A percentile compares a stretch with the other conserved stretches of the same genome.
Evolutionary conservation across 2,329 filamentous ascomycete species (phyloP).

Genomic region (Daldinia sp.): DNA sequence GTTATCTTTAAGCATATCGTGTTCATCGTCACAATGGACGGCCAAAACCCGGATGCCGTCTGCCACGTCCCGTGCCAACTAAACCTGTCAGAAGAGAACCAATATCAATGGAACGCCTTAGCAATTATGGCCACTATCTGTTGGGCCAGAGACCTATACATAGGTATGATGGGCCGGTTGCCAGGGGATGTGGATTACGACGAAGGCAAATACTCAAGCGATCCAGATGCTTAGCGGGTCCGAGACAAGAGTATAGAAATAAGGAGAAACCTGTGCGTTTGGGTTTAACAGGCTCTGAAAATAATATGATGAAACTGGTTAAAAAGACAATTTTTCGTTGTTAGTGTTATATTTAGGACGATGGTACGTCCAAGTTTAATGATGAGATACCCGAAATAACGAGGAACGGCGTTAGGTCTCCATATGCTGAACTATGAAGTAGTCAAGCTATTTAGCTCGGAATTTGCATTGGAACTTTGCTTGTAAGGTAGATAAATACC

Average conservation of each 20-base stretch:
- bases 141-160: constrained; percentile 50
- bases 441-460: background rate
- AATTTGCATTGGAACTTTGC: background rate
- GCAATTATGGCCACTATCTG: constrained; percentile 52
- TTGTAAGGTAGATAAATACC: background rate
- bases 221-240: constrained; percentile 45
- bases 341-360: background rate
- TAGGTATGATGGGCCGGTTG: constrained; percentile 28
- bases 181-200: constrained; percentile 12
- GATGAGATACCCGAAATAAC: background rate
- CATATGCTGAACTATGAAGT: background rate
- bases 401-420: background rate
- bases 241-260: background rate
- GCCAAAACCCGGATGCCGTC: constrained; percentile 42
- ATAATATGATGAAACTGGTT: background rate
- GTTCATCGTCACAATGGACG: constrained; percentile 50
- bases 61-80: constrained; percentile 48
- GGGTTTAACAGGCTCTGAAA: background rate
- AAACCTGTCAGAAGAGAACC: constrained; percentile 49
- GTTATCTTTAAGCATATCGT: constrained; percentile 50
- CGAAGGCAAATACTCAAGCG: constrained; percentile 31
- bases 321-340: background rate
- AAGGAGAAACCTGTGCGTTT: constrained; percentile 8
- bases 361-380: background rate
- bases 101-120: constrained; percentile 52